Evolutionary conservation across 2,329 filamentous ascomycete genomes (phyloP).

Genomic region (Aspergillus luchuensis): DNA sequence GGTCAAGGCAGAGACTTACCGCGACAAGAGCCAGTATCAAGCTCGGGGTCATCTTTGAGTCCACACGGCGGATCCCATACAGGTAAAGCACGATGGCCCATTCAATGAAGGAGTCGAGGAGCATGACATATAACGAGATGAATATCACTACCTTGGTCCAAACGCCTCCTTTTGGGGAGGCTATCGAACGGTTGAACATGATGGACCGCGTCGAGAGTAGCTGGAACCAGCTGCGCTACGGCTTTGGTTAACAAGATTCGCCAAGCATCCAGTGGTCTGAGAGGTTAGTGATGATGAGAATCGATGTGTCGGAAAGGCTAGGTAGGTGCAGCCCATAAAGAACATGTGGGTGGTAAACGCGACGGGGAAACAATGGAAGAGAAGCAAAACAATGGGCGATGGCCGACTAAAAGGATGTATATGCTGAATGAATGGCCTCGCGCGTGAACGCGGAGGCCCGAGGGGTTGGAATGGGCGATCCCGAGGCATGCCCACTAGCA

Average conservation of each 20-base stretch:
- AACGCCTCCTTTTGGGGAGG: slow-evolving; percentile 30
- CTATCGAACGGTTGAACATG: slow-evolving; percentile 16
- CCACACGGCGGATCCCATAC: slow-evolving; percentile 37
- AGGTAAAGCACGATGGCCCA: slow-evolving; percentile 39
- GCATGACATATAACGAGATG: slow-evolving; percentile 37
- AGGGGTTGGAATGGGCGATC: slow-evolving; percentile 24
- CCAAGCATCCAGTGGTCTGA: slow-evolving; percentile 1
- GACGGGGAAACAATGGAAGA: slow-evolving; percentile 8
- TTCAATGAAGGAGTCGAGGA: slow-evolving; percentile 39
- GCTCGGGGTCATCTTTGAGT: slow-evolving; percentile 42
- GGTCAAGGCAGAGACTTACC: slow-evolving; percentile 29
- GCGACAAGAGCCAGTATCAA: slow-evolving; percentile 39
- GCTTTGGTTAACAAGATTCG: background rate
- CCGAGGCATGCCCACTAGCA: slow-evolving; percentile 12
- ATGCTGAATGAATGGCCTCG: slow-evolving; percentile 12
- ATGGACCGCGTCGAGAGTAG: background rate
- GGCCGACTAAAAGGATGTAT: slow-evolving; percentile 14
- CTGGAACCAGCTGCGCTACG: slow-evolving; percentile 8
- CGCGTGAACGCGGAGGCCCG: slow-evolving; percentile 25
- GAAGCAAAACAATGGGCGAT: background rate
- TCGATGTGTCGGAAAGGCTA: background rate
- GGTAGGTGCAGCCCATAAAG: background rate
- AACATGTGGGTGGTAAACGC: background rate
- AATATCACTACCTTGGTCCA: slow-evolving; percentile 43
- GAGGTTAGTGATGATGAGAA: background rate